Percentiles rank a stretch among this genome's conserved stretches.
These are phyloP conservation scores for Aspergillus sp. DNA, from an alignment of 2,329 filamentous ascomycete genomes.

Conservation along the genomic window DNA sequence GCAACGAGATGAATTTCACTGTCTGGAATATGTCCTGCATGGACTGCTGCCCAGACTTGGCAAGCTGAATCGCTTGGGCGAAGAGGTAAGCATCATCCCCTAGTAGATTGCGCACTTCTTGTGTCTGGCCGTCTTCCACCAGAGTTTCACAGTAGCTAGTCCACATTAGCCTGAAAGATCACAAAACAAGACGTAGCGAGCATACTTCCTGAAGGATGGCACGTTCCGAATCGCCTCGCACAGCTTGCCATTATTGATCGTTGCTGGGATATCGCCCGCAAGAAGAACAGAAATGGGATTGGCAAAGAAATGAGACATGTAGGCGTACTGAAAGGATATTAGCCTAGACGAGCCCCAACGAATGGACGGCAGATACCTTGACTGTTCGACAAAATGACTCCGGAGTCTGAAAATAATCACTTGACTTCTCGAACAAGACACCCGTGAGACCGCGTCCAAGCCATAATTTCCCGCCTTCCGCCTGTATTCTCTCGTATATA, in stretches of 20 bases:
- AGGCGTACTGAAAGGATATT: constrained; percentile 56
- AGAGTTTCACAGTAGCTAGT: constrained; percentile 47
- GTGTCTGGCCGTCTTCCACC: constrained; percentile 41
- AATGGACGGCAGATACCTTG: constrained; percentile 43
- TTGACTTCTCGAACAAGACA: constrained; percentile 59
- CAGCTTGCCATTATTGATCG: constrained; percentile 45
- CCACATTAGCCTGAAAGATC: constrained; percentile 20
- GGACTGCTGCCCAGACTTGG: constrained; percentile 46
- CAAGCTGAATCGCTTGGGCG: constrained; percentile 41
- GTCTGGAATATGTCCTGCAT: constrained; percentile 44
- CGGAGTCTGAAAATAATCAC: constrained; percentile 64
- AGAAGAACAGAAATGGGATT: constrained; percentile 61
- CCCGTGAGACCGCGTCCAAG: constrained; percentile 59
- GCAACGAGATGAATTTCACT: constrained; percentile 33
- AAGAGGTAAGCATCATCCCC: constrained; percentile 56
- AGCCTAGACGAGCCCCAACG: constrained; percentile 13
- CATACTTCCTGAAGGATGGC: constrained; percentile 58
- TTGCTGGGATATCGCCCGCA: constrained; percentile 26
- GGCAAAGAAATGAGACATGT: constrained; percentile 68
- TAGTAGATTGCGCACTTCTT: constrained; percentile 51
- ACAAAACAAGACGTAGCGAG: not conserved
- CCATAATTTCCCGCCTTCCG: constrained; percentile 48
- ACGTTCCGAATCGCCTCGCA: constrained; percentile 62
- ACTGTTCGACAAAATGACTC: constrained; percentile 59
- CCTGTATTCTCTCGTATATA: constrained; percentile 46